Percentiles rank a stretch among this genome's conserved stretches.
phyloP scores from a whole-genome alignment of 2,329 filamentous ascomycete species.

The Xylariaceae sp. region DNA sequence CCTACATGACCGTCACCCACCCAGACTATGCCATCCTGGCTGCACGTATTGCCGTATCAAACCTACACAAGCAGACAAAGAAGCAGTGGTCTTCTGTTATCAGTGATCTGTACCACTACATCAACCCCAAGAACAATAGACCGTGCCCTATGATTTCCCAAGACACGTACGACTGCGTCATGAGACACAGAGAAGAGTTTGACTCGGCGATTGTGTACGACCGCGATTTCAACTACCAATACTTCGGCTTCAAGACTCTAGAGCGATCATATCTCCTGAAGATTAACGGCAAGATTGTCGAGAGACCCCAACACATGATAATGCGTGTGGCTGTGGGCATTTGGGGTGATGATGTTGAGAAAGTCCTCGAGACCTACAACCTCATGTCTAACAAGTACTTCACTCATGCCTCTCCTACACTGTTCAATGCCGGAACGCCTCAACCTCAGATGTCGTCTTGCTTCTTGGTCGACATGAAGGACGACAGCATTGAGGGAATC shows the following conservation, averaged over 20 bases:
- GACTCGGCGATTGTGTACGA: constrained; percentile 99
- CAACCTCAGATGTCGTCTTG: constrained; percentile 95
- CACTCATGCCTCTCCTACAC: constrained; percentile 95
- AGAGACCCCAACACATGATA: constrained; percentile 98
- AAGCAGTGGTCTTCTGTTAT: constrained; percentile 99
- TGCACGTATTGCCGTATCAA: constrained; percentile 97
- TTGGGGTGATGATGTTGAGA: constrained; percentile 93
- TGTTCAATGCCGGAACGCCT: constrained; percentile 97
- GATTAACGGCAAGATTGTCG: constrained; percentile 93
- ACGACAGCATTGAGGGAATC: constrained; percentile 98
- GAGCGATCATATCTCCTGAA: constrained; percentile 97
- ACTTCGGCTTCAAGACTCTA: constrained; percentile 99
- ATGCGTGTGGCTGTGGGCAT: constrained; percentile 99
- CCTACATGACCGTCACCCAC: constrained; percentile 99
- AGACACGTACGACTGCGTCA: constrained; percentile 88
- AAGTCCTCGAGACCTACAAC: constrained; percentile 96
- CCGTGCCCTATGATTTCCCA: constrained; percentile 94
- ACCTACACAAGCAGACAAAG: constrained; percentile 99
- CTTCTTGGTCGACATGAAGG: constrained; percentile 99
- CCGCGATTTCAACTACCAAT: constrained; percentile 99
- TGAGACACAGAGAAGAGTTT: constrained; percentile 95
- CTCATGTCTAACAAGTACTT: constrained; percentile 99
- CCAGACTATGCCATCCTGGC: constrained; percentile 99
- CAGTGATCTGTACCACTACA: constrained; percentile 90
- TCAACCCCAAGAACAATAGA: constrained; percentile 90